Percentiles rank a stretch among this genome's conserved stretches.
Evolutionary conservation across 768 basidiomycete genomes (phyloP).

Genomic region (Lenzites betulinus): DNA sequence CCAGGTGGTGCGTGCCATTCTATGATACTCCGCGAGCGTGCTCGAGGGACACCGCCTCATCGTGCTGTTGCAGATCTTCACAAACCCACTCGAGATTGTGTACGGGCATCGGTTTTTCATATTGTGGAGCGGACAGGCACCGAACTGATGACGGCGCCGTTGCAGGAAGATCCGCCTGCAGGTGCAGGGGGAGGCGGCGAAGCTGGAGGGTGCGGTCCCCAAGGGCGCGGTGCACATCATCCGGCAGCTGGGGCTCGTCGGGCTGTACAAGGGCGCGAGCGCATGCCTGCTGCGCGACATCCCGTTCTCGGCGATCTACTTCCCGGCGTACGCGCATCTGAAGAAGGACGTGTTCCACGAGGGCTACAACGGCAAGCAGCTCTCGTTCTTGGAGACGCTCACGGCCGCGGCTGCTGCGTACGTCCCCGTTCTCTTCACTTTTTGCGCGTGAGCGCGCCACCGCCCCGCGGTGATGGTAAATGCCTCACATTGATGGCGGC

Average conservation of each 20-base stretch:
- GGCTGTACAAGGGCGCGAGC: constrained; percentile 89
- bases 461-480: constrained; percentile 15
- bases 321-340: constrained; percentile 84
- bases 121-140: not conserved
- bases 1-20: constrained; percentile 81
- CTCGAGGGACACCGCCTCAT: constrained; percentile 2
- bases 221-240: constrained; percentile 93
- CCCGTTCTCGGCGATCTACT: constrained; percentile 95
- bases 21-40: too few relatives aligned
- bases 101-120: constrained; percentile 43
- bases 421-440: constrained; percentile 35
- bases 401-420: constrained; percentile 80
- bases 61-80: constrained; percentile 70
- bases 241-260: constrained; percentile 87
- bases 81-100: constrained; percentile 97
- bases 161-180: constrained; percentile 89
- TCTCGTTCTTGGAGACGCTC: constrained; percentile 90
- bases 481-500: constrained; percentile 11
- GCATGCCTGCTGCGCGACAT: constrained; percentile 95
- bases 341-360: constrained; percentile 96
- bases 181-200: constrained; percentile 94
- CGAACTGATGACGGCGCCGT: constrained; percentile 12
- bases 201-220: constrained; percentile 75
- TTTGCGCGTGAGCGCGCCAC: constrained; percentile 19
- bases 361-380: constrained; percentile 91